Percentiles rank a stretch among this genome's conserved stretches.
These are phyloP conservation scores for Parathielavia hyrcaniae DNA, from an alignment of 495 filamentous ascomycete genomes.

Conservation along the genomic window DNA sequence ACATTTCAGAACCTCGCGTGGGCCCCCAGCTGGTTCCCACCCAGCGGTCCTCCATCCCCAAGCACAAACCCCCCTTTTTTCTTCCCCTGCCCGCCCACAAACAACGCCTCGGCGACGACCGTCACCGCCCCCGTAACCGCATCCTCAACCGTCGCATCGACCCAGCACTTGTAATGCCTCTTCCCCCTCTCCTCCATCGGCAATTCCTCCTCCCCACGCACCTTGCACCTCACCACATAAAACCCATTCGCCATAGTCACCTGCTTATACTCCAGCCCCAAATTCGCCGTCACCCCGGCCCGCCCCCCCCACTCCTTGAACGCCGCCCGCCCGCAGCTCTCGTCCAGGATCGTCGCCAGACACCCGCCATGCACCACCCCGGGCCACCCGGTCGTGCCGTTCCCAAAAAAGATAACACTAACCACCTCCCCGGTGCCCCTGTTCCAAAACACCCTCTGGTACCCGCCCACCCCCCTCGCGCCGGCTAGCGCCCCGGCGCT, in stretches of 20 bases:
- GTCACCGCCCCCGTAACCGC: conserved; percentile 40
- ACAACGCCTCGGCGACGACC: conserved; percentile 55
- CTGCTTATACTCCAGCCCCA: conserved; percentile 58
- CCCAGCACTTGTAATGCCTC: conserved; percentile 52
- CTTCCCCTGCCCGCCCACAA: conserved; percentile 38
- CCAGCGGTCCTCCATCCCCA: not conserved
- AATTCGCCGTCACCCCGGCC: conserved; percentile 56
- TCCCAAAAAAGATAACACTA: conserved; percentile 58
- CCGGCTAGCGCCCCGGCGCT: conserved; percentile 42
- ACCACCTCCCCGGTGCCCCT: conserved; percentile 37
- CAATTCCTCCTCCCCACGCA: conserved; percentile 30
- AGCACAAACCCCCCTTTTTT: not conserved
- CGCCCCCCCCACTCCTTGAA: conserved; percentile 38
- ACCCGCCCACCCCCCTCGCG: conserved; percentile 42
- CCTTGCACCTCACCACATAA: conserved; percentile 56
- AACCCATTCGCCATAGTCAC: conserved; percentile 54
- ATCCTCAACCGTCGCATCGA: conserved; percentile 50
- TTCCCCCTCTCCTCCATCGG: conserved; percentile 34
- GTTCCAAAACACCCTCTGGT: conserved; percentile 46
- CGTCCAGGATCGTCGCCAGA: conserved; percentile 66
- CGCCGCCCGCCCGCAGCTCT: conserved; percentile 52
- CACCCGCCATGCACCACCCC: conserved; percentile 69
- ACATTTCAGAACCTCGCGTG: conserved; percentile 10
- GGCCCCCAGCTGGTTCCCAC: not conserved
- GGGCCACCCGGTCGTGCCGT: conserved; percentile 63